phyloP scores from a whole-genome alignment of 176 grass and related monocot species.

The Elymus sibiricus region DNA sequence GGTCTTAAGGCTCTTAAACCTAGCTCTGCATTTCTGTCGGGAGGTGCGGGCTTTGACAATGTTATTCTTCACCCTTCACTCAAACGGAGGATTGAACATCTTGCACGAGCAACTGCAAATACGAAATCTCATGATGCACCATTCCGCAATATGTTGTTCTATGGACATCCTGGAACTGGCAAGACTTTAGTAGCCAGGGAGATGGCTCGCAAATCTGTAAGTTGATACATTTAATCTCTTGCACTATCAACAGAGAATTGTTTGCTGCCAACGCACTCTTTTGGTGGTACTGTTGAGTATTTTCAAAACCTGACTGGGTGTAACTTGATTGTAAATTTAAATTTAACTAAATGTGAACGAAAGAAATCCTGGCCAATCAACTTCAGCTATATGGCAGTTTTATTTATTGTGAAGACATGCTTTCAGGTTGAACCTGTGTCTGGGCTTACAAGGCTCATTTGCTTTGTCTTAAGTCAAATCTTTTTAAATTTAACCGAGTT shows the following conservation, averaged over 20 bases:
- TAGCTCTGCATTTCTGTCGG: conserved; percentile 19
- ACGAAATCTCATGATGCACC: conserved; percentile 93
- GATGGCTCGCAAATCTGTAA: conserved; percentile 97
- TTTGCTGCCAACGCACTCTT: not conserved
- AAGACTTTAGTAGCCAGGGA: conserved; percentile 94
- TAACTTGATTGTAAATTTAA: not conserved
- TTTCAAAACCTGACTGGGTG: not conserved
- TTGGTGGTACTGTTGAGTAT: not conserved
- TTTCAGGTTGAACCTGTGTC: not conserved
- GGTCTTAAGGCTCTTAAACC: conserved; percentile 40
- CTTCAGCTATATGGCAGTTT: not conserved
- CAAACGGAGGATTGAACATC: conserved; percentile 79
- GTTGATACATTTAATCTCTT: conserved; percentile 6
- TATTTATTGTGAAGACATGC: not conserved
- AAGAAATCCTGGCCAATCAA: not conserved
- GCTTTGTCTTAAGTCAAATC: no score
- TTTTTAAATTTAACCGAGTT: no score
- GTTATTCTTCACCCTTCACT: conserved; percentile 86
- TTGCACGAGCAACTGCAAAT: conserved; percentile 90
- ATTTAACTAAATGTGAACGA: not conserved
- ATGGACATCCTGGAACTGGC: conserved; percentile 95
- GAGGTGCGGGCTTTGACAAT: conserved; percentile 53
- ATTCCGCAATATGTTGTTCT: conserved; percentile 98
- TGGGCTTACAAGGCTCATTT: not conserved
- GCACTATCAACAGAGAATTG: not conserved